phyloP scores from a whole-genome alignment of 208 protist species.

The Leishmania martiniquensis region DNA sequence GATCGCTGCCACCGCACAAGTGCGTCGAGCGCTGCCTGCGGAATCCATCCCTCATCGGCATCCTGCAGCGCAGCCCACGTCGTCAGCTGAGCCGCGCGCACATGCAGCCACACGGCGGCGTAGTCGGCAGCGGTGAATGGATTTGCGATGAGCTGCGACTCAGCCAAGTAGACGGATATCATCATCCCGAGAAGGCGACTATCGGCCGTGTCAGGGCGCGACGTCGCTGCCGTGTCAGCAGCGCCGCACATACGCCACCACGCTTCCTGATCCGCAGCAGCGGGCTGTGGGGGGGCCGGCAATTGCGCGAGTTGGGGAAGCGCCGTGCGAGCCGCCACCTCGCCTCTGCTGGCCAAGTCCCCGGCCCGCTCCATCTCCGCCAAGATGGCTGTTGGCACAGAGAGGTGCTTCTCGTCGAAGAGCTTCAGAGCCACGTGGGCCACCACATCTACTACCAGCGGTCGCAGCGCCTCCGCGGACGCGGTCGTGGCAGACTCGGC shows the following conservation, averaged over 20 bases:
- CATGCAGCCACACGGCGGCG: conserved; percentile 48
- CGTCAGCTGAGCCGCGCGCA: conserved; percentile 62
- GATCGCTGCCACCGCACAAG: conserved; percentile 17
- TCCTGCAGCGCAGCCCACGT: conserved; percentile 46
- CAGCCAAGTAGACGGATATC: conserved; percentile 38
- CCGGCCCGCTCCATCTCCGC: conserved; percentile 26
- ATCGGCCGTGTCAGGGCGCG: neutral
- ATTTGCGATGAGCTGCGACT: conserved; percentile 28
- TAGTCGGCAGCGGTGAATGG: conserved; percentile 32
- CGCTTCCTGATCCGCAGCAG: conserved; percentile 12
- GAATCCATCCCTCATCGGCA: conserved; percentile 6
- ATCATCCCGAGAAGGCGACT: conserved; percentile 8
- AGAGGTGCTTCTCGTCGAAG: conserved; percentile 33
- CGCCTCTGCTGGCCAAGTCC: conserved; percentile 2
- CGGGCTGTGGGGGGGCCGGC: neutral
- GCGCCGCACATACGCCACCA: conserved; percentile 18
- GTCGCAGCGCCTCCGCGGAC: conserved; percentile 32
- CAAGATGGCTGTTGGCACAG: conserved; percentile 20
- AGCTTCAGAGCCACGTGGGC: conserved; percentile 60
- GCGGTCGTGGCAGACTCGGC: conserved; percentile 10
- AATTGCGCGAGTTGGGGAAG: conserved; percentile 14
- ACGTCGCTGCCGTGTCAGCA: neutral
- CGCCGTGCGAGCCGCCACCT: conserved; percentile 3
- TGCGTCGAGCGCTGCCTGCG: conserved; percentile 3
- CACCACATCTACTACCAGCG: conserved; percentile 67